Conservation (phyloP, 805 yeast species). For the Lipomyces mesembrius region DNA sequence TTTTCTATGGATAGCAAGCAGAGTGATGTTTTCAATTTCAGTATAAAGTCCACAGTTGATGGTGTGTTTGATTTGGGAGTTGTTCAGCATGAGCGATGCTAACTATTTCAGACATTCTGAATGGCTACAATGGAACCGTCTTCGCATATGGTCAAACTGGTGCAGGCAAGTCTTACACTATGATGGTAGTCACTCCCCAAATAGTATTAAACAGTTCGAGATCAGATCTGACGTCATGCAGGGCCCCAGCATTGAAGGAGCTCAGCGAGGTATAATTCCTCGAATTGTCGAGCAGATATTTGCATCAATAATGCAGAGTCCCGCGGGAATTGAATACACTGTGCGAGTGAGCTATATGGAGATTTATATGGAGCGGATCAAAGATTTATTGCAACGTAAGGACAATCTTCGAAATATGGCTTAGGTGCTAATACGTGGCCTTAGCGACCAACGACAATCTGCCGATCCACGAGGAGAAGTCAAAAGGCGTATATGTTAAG, state of each 20-base stretch:
- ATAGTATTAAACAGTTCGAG: neutral
- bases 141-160: conserved; percentile 82
- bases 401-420: no score
- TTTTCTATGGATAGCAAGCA: conserved; percentile 61
- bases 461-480: conserved; percentile 65
- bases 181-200: conserved; percentile 52
- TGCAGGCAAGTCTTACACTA: conserved; percentile 74
- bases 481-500: conserved; percentile 69
- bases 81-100: neutral
- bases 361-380: conserved; percentile 75
- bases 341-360: conserved; percentile 79
- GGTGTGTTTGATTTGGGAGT: conserved; percentile 26
- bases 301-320: conserved; percentile 53
- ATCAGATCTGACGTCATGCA: neutral
- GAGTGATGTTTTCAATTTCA: conserved; percentile 60
- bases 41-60: conserved; percentile 65
- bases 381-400: conserved; percentile 64
- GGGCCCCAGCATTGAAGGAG: conserved; percentile 54
- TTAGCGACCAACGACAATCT: conserved; percentile 46
- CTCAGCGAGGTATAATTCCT: conserved; percentile 70
- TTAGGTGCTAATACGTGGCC: neutral
- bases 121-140: conserved; percentile 79
- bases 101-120: conserved; percentile 55
- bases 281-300: conserved; percentile 71
- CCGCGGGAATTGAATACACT: conserved; percentile 61